Percentiles rank a stretch among this genome's conserved stretches.
phyloP scores from a whole-genome alignment of 768 basidiomycete genomes.

The Kwoniella newhampshirensis region DNA sequence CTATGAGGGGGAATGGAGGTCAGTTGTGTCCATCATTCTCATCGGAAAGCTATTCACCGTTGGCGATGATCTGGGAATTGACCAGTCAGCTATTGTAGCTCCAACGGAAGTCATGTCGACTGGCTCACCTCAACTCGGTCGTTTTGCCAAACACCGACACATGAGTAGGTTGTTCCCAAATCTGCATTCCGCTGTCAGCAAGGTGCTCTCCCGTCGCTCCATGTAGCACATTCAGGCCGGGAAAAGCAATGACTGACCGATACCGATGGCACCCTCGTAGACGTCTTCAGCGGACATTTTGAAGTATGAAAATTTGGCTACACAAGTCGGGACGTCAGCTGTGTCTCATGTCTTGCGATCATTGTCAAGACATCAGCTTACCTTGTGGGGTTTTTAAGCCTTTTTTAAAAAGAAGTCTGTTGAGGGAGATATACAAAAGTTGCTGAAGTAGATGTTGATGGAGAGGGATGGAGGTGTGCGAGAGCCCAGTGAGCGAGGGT shows the following conservation, averaged over 20 bases:
- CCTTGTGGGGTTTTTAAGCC: slow-evolving; percentile 23
- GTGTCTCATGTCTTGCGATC: neutral
- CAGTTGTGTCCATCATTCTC: neutral
- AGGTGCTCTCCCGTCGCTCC: neutral
- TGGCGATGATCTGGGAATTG: slow-evolving; percentile 50
- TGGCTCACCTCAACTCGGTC: slow-evolving; percentile 53
- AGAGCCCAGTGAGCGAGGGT: neutral
- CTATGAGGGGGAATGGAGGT: slow-evolving; percentile 13
- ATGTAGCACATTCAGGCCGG: neutral
- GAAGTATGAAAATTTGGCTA: slow-evolving; percentile 27
- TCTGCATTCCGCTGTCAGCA: slow-evolving; percentile 21
- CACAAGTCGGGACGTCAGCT: slow-evolving; percentile 4
- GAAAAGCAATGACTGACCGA: slow-evolving; percentile 60
- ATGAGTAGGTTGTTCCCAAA: slow-evolving; percentile 57
- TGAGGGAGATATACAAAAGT: slow-evolving; percentile 3
- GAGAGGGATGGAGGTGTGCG: neutral
- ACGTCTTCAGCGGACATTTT: slow-evolving; percentile 72
- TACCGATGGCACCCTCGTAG: slow-evolving; percentile 95
- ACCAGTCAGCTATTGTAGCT: slow-evolving; percentile 12
- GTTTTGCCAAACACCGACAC: slow-evolving; percentile 56
- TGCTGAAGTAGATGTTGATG: slow-evolving; percentile 4
- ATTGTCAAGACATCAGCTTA: neutral
- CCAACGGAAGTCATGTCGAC: no score
- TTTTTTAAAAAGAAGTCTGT: slow-evolving; percentile 15
- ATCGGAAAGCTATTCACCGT: slow-evolving; percentile 34